phyloP scores from a whole-genome alignment of 129 eudicot species.

The Erigeron canadensis region DNA sequence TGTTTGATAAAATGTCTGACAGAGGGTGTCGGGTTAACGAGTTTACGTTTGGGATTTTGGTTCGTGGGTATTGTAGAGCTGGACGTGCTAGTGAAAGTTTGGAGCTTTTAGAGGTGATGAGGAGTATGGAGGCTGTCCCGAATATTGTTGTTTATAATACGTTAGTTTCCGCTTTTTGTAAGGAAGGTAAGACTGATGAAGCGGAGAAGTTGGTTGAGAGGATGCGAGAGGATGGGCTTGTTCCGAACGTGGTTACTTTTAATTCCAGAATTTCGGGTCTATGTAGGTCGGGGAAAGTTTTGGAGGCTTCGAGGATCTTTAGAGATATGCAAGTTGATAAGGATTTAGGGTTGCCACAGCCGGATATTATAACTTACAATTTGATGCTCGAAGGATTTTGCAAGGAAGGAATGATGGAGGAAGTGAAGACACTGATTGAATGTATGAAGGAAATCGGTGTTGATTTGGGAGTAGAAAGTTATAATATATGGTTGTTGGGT shows the following conservation, averaged over 20 bases:
- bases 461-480: conserved; percentile 53
- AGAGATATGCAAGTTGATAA: conserved; percentile 86
- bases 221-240: conserved; percentile 67
- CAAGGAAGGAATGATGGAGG: conserved; percentile 76
- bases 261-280: conserved; percentile 85
- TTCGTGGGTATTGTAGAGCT: conserved; percentile 69
- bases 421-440: conserved; percentile 54
- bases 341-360: conserved; percentile 73
- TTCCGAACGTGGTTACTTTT: conserved; percentile 80
- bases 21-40: conserved; percentile 89
- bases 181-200: conserved; percentile 63
- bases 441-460: conserved; percentile 57
- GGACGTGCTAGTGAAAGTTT: conserved; percentile 47
- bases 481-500: conserved; percentile 73
- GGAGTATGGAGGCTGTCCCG: conserved; percentile 40
- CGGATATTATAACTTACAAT: conserved; percentile 62
- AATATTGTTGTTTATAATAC: conserved; percentile 76
- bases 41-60: conserved; percentile 74
- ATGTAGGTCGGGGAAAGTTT: conserved; percentile 62
- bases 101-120: conserved; percentile 69
- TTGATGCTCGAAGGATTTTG: conserved; percentile 79
- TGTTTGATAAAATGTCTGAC: conserved; percentile 85
- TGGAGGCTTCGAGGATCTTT: conserved; percentile 82
- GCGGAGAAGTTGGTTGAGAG: conserved; percentile 83
- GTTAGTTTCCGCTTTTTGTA: conserved; percentile 63